These are phyloP conservation scores for Vitis hybrid DNA, from an alignment of 177 flowering plant species.

Conservation along the genomic window DNA sequence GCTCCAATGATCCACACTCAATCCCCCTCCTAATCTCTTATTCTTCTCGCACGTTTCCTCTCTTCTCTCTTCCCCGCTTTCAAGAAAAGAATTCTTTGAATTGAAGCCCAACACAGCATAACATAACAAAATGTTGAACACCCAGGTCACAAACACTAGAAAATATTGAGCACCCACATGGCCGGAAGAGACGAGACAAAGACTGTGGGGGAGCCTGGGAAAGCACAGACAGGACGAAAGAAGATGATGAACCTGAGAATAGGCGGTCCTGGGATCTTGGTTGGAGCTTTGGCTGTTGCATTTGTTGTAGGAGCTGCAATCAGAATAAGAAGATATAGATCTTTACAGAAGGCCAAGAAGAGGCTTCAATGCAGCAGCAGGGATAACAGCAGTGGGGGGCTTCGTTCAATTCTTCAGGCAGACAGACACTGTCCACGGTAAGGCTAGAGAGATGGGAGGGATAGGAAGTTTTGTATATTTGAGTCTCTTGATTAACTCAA, in stretches of 20 bases:
- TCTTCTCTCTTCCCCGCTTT: neutral
- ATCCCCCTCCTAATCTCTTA: slow-evolving; percentile 4
- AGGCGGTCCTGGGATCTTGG: slow-evolving; percentile 28
- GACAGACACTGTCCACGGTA: too few relatives aligned
- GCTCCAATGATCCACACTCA: slow-evolving; percentile 3
- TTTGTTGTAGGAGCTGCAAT: slow-evolving; percentile 17
- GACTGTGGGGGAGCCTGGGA: neutral
- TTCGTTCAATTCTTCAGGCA: neutral
- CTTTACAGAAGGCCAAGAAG: neutral
- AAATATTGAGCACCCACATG: neutral
- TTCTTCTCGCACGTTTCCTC: too few relatives aligned
- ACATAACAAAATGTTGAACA: neutral
- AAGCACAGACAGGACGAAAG: neutral
- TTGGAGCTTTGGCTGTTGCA: slow-evolving; percentile 39
- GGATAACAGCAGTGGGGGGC: neutral
- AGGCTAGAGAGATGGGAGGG: too few relatives aligned
- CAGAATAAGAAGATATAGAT: slow-evolving; percentile 2
- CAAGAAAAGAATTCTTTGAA: neutral
- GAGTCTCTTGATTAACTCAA: neutral
- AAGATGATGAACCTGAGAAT: neutral
- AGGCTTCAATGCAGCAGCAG: neutral
- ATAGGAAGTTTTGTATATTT: neutral
- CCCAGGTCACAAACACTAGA: neutral
- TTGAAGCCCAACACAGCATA: neutral
- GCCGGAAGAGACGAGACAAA: neutral